Percentiles rank a stretch among this genome's conserved stretches.
phyloP scores from a whole-genome alignment of 2,329 filamentous ascomycete species.

The Beauveria varroae region DNA sequence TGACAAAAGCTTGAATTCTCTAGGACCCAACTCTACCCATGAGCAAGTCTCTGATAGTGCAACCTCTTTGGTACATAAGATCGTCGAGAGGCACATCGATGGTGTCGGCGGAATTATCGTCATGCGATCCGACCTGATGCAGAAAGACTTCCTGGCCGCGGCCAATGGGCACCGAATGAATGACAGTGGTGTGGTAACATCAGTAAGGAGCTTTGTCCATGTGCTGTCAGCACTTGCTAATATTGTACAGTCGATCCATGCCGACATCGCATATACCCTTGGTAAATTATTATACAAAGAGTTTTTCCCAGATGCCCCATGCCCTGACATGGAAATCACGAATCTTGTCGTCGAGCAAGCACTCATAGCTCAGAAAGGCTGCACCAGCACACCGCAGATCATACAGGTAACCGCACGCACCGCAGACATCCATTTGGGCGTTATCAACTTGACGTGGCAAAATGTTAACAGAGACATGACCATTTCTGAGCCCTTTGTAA shows the following conservation, averaged over 20 bases:
- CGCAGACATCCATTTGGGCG: conserved; percentile 37
- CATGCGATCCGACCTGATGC: conserved; percentile 4
- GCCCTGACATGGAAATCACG: conserved; percentile 55
- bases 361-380: conserved; percentile 17
- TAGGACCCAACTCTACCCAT: conserved; percentile 18
- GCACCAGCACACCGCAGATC: conserved; percentile 22
- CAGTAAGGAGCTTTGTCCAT: conserved; percentile 26
- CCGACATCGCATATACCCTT: conserved; percentile 57
- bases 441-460: conserved; percentile 32
- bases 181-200: conserved; percentile 31
- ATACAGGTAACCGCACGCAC: conserved; percentile 23
- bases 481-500: conserved; percentile 13
- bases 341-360: conserved; percentile 60
- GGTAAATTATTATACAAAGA: conserved; percentile 57
- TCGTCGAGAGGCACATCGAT: background rate
- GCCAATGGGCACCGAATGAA: background rate
- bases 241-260: conserved; percentile 27
- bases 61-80: conserved; percentile 21
- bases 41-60: conserved; percentile 32
- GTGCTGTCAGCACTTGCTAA: background rate
- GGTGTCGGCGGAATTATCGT: background rate
- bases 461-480: conserved; percentile 8
- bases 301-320: conserved; percentile 46
- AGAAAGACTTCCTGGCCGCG: background rate
- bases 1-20: background rate